phyloP scores from a whole-genome alignment of 305 asterid species.

The Fraxinus paxiana region DNA sequence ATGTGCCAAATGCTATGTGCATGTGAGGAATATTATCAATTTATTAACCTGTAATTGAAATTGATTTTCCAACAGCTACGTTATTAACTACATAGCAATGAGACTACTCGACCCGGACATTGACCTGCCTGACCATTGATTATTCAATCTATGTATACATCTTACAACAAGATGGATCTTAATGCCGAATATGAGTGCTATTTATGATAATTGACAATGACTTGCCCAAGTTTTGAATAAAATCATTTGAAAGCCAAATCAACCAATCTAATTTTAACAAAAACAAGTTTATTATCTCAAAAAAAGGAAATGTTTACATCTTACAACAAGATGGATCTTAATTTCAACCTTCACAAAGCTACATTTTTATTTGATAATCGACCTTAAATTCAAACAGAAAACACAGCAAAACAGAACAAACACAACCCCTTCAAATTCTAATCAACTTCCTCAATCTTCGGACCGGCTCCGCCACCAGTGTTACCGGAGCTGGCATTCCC shows the following conservation, averaged over 20 bases:
- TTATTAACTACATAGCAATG: too few relatives aligned
- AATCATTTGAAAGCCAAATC: not conserved
- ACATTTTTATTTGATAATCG: not conserved
- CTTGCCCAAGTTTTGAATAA: too few relatives aligned
- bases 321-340: not conserved
- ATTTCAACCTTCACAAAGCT: not conserved
- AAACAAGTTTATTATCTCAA: not conserved
- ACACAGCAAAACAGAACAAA: not conserved
- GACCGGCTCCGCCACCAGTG: conserved; percentile 33
- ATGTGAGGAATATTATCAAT: conserved; percentile 18
- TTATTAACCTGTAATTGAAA: not conserved
- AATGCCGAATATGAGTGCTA: too few relatives aligned
- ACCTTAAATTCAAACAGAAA: not conserved
- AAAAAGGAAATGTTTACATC: not conserved
- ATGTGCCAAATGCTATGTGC: not conserved
- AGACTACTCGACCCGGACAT: too few relatives aligned
- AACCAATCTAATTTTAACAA: not conserved
- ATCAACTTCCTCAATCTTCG: conserved; percentile 64
- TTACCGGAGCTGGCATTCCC: conserved; percentile 20
- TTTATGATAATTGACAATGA: not conserved
- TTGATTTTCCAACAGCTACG: too few relatives aligned
- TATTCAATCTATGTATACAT: too few relatives aligned
- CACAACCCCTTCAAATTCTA: conserved; percentile 10
- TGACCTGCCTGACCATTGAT: too few relatives aligned
- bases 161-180: too few relatives aligned